Base-by-base conservation (phyloP, 2,329 filamentous ascomycete species). In the Apiospora hydei region DNA sequence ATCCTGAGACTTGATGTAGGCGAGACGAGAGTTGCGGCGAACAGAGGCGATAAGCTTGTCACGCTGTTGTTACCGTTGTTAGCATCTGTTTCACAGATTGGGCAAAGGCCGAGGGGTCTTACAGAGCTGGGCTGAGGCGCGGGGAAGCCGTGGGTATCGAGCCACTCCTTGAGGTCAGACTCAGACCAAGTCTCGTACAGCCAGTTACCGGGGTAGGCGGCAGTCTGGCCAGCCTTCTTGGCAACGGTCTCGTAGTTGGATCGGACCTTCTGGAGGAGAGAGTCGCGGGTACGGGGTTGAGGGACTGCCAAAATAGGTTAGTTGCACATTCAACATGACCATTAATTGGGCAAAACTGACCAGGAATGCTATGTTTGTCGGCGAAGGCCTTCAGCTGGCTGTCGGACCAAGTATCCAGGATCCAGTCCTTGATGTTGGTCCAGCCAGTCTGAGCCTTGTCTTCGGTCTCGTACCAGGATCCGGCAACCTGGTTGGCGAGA, bases 371-470 rank as follows among this genome's bases (percentile, higher is more conserved):
- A 82, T 98, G 90, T 82, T 92, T 93, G 82, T 98, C 96, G 75
- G 95, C 92, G 84, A 98, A 98, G 1, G 93, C 85, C 88, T 98
- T 98, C 76, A 99, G 88, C 81, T 97, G 92, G 76, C 95, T 98
- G 72, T 98, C 96, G 76, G 93, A 92, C 94, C 95, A 98, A 73
- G 94, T 96, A 81, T 98, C 94, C 79, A 98, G 92, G 77, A 98
- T 93, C 96, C 96, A 98, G 78, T 96, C 92, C 83, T 93, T 94
- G 67, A 94, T 90, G 77, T 86, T 92, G 69, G 84, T 81, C 84
- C 93, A 95, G 34, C 93, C 91, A 66, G 92, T 87, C 73, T 93
- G 89, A 51, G 93, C 88, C 76, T 92, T 91, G 61, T 96, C 93
- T 76, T 94, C 92, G 13, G 92, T 91, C 82, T 97, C 93, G 76